Evolutionary conservation across 768 basidiomycete genomes (phyloP).

Genomic region (Mycena floridula): DNA sequence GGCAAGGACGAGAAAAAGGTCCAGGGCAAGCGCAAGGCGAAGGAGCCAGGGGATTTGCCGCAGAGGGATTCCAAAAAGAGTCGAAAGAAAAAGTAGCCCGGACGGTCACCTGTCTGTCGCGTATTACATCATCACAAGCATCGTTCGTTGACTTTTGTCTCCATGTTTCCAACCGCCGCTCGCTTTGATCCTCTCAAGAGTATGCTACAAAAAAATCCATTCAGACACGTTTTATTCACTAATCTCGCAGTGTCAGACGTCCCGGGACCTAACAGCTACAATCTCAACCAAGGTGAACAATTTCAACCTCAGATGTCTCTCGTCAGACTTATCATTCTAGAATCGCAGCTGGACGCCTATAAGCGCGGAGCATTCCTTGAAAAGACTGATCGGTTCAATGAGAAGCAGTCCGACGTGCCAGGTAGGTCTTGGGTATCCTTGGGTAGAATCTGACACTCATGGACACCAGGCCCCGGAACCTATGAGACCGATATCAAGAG

Average conservation of each 20-base stretch:
- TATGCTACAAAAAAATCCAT: no score
- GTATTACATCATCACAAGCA: no score
- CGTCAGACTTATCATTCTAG: slow-evolving; percentile 15
- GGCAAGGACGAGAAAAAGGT: slow-evolving; percentile 17
- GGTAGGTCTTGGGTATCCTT: slow-evolving; percentile 24
- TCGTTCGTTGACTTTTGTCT: no score
- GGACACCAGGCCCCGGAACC: slow-evolving; percentile 26
- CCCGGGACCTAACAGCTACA: slow-evolving; percentile 48
- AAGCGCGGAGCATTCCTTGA: slow-evolving; percentile 56
- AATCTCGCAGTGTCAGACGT: slow-evolving; percentile 47
- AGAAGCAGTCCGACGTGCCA: slow-evolving; percentile 33
- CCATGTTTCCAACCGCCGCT: no score
- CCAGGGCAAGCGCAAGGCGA: slow-evolving; percentile 19
- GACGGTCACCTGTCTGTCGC: background rate
- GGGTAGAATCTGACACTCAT: background rate
- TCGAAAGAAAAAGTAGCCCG: slow-evolving; percentile 12
- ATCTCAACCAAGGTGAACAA: slow-evolving; percentile 29
- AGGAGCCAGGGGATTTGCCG: slow-evolving; percentile 14
- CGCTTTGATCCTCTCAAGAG: no score
- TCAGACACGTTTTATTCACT: no score
- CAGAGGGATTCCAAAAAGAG: slow-evolving; percentile 2
- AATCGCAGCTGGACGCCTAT: slow-evolving; percentile 41
- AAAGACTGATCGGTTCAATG: slow-evolving; percentile 45
- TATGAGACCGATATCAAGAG: slow-evolving; percentile 17
- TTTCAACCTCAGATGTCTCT: background rate